These are phyloP conservation scores for Mucor lusitanicus DNA, from an alignment of 371 early-diverging fungal species.

Conservation along the genomic window DNA sequence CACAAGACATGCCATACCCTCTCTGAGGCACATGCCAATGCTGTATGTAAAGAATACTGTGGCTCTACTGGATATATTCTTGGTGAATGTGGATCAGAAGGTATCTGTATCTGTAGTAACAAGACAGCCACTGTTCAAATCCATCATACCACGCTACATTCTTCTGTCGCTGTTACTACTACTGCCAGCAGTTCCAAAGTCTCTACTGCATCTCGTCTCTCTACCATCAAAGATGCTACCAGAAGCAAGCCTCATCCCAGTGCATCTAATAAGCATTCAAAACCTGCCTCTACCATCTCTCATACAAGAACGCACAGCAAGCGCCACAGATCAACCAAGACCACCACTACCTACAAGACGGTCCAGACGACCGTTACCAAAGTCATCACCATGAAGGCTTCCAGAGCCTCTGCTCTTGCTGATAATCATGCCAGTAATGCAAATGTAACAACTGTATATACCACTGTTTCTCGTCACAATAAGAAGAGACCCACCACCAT, in stretches of 20 bases:
- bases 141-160: neutral
- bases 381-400: neutral
- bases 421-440: neutral
- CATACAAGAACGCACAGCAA: neutral
- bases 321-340: neutral
- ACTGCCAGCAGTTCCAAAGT: neutral
- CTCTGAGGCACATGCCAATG: conserved; percentile 19
- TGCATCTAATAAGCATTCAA: neutral
- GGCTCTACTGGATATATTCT: conserved; percentile 13
- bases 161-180: neutral
- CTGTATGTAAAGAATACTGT: conserved; percentile 22
- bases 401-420: neutral
- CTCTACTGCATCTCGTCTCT: neutral
- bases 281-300: neutral
- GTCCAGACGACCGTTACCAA: neutral
- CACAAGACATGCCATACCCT: conserved; percentile 15
- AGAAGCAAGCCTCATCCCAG: neutral
- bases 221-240: neutral
- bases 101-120: conserved; percentile 27
- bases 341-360: neutral
- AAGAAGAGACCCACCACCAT: neutral
- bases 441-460: neutral
- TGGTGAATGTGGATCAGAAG: conserved; percentile 25
- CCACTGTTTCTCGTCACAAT: neutral
- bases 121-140: neutral